Evolutionary conservation across 1,284 basidiomycete species (phyloP).

Genomic region (Naganishia cerealis): DNA sequence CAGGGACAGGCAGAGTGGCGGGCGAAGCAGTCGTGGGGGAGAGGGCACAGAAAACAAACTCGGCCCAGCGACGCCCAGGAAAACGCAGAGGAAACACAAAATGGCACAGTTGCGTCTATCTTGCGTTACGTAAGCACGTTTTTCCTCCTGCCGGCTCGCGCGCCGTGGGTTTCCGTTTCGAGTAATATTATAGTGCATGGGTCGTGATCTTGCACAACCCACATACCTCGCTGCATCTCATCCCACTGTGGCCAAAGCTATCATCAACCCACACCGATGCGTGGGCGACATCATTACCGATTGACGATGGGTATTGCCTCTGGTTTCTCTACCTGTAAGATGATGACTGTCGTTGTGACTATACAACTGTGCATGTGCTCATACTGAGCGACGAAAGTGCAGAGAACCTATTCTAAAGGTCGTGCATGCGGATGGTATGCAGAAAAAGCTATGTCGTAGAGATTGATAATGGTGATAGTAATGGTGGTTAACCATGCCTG

Average conservation of each 20-base stretch:
- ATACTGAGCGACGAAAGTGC: not conserved
- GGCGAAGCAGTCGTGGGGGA: not conserved
- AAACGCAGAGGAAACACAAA: not conserved
- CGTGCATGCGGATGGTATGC: constrained; percentile 1
- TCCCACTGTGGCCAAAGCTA: no score
- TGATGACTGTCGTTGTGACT: not conserved
- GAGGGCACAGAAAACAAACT: not conserved
- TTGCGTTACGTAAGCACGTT: not conserved
- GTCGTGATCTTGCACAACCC: not conserved
- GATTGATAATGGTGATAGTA: not conserved
- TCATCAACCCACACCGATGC: no score
- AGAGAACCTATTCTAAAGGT: not conserved
- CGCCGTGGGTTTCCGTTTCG: not conserved
- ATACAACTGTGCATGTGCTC: constrained; percentile 21
- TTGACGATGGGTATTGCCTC: not conserved
- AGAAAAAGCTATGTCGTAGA: not conserved
- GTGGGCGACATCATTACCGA: not conserved
- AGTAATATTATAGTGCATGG: not conserved
- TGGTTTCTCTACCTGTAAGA: not conserved
- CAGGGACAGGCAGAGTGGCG: no score
- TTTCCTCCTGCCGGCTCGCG: not conserved
- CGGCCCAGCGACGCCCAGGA: not conserved
- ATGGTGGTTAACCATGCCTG: not conserved
- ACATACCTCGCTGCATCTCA: not conserved
- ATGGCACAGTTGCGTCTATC: not conserved